Base-by-base conservation (phyloP, 495 filamentous ascomycete genomes). In the Poronia punctata region DNA sequence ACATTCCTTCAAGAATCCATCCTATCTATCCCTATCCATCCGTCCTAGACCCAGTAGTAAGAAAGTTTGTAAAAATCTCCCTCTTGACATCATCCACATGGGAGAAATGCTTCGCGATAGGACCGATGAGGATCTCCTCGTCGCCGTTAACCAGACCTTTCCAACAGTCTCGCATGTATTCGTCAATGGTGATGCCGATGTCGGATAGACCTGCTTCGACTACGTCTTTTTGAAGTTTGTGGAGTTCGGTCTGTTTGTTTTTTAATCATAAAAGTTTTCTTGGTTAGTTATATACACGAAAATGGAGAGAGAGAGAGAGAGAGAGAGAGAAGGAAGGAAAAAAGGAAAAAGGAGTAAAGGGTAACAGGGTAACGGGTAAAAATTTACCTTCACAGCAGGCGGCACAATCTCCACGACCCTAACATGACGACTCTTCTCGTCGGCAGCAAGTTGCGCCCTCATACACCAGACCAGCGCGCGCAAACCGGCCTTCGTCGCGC, bases 341-440 rank as follows among this genome's bases (percentile, higher is more conserved):
- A 2, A 27, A 19, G 7, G 5, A 20, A 12, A 17, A 19, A 10
- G 20, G 28, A 35, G 32, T 6, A 26, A 20, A 14, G 15, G 8
- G 14, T 22, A 14, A 17, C 7, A 32, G 19, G 14, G n/a, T 15
- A 32, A 32, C 30, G 15, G 7, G 11, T 5, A 15, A 3, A 26
- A 29, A 38, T 27, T 2, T 17, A 40, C 37, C 38, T 40, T 77
- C 18, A 86, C 80, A 3, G 77, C 70, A 3, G 82, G 81, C 5
- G 81, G 81, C 30, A 80, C 65, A 10, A 84, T 55, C 60, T 87
- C 82, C 20, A 85, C 61, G 3, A 86, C 67, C 26, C 69, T 70
- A 16, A 84, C 59, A 22, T 54, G 51, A 19, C 28, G 30, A 18
- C 50, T 54, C 1, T 34, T 41, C 11, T 17, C 37, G 29, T 67